phyloP scores from a whole-genome alignment of 2,329 filamentous ascomycete species.

The Neobulgaria alba region DNA sequence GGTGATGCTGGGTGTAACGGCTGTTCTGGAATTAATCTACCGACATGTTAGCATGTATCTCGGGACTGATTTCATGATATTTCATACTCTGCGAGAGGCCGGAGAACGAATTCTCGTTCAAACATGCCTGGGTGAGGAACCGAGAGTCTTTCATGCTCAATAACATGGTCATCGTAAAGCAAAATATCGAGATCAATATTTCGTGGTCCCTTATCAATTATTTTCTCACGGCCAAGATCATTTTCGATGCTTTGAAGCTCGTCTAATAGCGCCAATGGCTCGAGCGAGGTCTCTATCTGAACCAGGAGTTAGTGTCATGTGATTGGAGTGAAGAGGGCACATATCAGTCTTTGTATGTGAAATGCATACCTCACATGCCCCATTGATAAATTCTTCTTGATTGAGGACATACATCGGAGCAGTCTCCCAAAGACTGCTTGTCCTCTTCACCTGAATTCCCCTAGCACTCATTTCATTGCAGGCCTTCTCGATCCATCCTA shows the following conservation, averaged over 20 bases:
- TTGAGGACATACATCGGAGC: constrained; percentile 93
- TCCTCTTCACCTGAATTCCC: constrained; percentile 66
- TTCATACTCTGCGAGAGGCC: constrained; percentile 69
- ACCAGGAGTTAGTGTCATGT: constrained; percentile 1
- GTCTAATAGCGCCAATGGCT: constrained; percentile 69
- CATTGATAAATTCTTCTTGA: constrained; percentile 84
- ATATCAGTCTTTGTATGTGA: neutral
- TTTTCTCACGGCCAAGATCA: constrained; percentile 67
- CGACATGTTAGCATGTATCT: constrained; percentile 6
- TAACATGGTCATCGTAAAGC: constrained; percentile 60
- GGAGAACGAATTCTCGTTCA: constrained; percentile 88
- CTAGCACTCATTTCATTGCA: constrained; percentile 67
- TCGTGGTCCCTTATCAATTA: constrained; percentile 86
- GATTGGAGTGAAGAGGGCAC: constrained; percentile 1
- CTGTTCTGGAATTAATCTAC: constrained; percentile 47
- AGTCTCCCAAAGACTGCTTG: constrained; percentile 89
- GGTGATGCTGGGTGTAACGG: constrained; percentile 44
- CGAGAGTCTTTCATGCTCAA: constrained; percentile 65
- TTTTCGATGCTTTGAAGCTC: constrained; percentile 78
- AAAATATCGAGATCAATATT: constrained; percentile 94
- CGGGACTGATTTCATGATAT: neutral
- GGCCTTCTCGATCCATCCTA: constrained; percentile 77
- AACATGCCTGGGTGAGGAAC: constrained; percentile 79
- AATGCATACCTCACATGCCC: constrained; percentile 72
- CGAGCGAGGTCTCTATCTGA: constrained; percentile 72